Evolutionary conservation across 768 basidiomycete genomes (phyloP).

Genomic region (Leccinum fibrillosum): DNA sequence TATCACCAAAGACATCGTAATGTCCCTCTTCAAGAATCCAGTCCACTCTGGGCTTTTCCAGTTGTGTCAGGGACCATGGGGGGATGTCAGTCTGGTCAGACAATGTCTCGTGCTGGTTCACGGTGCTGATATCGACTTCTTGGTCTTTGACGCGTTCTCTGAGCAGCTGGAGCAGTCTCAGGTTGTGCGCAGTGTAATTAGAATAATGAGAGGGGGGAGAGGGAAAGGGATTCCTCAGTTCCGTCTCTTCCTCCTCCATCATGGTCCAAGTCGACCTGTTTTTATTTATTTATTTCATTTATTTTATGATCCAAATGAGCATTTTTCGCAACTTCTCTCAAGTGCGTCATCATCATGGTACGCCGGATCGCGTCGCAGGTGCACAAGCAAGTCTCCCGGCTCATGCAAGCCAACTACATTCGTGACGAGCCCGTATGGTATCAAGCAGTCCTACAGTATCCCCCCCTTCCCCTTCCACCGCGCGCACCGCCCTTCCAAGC

Average conservation of each 20-base stretch:
- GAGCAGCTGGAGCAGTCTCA: constrained; percentile 62
- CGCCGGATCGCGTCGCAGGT: constrained; percentile 84
- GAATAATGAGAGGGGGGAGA: constrained; percentile 84
- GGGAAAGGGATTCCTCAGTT: constrained; percentile 84
- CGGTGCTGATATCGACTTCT: constrained; percentile 33
- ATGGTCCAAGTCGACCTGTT: not conserved
- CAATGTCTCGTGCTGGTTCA: constrained; percentile 60
- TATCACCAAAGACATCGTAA: constrained; percentile 84
- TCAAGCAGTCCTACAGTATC: constrained; percentile 78
- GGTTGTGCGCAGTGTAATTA: constrained; percentile 71
- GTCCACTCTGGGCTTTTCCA: constrained; percentile 86
- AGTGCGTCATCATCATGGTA: constrained; percentile 46
- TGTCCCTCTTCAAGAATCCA: constrained; percentile 86
- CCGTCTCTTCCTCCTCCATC: constrained; percentile 64
- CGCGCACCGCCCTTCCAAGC: constrained; percentile 50
- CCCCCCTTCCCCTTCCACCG: constrained; percentile 84
- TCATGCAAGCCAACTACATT: constrained; percentile 65
- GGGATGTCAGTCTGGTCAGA: constrained; percentile 73
- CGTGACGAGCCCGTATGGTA: constrained; percentile 77
- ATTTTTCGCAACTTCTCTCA: not conserved
- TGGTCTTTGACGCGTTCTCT: constrained; percentile 47
- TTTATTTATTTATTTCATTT: not conserved
- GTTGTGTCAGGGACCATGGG: constrained; percentile 68
- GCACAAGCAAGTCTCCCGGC: constrained; percentile 80
- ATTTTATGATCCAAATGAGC: not conserved